A percentile compares a stretch with the other conserved stretches of the same genome.
These are phyloP conservation scores for Termitomyces sp. DNA, from an alignment of 768 basidiomycete genomes.

Conservation along the genomic window DNA sequence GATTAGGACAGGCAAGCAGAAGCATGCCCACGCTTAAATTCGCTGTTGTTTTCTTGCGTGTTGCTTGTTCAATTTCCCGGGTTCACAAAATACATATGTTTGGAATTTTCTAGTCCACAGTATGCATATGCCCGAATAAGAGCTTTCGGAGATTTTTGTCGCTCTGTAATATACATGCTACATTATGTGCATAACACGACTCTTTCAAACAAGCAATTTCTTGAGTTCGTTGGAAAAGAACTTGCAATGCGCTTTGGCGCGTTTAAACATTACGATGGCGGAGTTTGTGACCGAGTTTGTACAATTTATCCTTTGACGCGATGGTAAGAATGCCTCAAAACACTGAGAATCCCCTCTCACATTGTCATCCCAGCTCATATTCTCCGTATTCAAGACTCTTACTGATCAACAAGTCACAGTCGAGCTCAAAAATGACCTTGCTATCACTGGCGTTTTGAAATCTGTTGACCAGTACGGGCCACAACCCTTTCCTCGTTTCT, in stretches of 20 bases:
- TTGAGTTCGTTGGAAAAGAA: background rate
- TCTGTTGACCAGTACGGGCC: constrained; percentile 90
- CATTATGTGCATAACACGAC: background rate
- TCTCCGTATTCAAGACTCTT: constrained; percentile 98
- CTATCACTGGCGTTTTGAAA: constrained; percentile 92
- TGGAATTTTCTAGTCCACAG: constrained; percentile 6
- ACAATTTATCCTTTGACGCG: background rate
- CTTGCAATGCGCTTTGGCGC: too few species aligned
- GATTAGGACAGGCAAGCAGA: constrained; percentile 90
- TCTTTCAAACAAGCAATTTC: background rate
- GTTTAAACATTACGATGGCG: too few species aligned
- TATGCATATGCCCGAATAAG: constrained; percentile 6
- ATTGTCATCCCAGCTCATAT: constrained; percentile 63
- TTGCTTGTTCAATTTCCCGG: constrained; percentile 1
- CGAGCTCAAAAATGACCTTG: constrained; percentile 98
- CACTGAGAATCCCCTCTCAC: background rate
- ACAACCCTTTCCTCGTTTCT: background rate
- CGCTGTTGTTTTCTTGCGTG: background rate
- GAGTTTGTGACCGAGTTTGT: too few species aligned
- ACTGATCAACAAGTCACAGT: constrained; percentile 97
- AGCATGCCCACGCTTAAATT: constrained; percentile 67
- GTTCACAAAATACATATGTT: constrained; percentile 14
- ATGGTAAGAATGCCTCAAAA: constrained; percentile 1
- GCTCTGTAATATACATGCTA: constrained; percentile 2
- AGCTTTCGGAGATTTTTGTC: background rate